Percentiles rank a stretch among this genome's conserved stretches.
Evolutionary conservation across 2,329 filamentous ascomycete species (phyloP).

Genomic region (Botrytis pseudocinerea): DNA sequence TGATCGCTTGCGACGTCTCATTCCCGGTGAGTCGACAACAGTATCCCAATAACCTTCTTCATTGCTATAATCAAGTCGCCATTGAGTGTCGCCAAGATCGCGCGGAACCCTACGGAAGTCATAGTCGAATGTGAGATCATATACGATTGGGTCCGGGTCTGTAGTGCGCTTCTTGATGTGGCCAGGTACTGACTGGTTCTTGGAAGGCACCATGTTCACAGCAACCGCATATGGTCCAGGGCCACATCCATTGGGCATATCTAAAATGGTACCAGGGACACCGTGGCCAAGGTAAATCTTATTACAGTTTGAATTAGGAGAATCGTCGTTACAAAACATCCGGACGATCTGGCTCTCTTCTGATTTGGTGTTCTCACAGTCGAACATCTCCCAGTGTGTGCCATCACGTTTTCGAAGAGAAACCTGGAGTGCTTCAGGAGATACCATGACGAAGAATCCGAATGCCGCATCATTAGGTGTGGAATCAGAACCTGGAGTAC

Average conservation of each 20-base stretch:
- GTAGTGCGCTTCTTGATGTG: not conserved
- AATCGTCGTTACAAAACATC: constrained; percentile 14
- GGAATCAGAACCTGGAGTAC: too few relatives aligned
- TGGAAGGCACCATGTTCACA: not conserved
- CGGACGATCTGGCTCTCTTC: constrained; percentile 5
- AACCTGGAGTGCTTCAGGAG: constrained; percentile 8
- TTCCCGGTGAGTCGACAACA: not conserved
- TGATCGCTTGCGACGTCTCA: not conserved
- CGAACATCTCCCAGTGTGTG: constrained; percentile 11
- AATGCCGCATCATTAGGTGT: not conserved
- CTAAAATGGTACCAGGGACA: constrained; percentile 17
- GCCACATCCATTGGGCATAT: constrained; percentile 19
- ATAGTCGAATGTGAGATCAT: constrained; percentile 23
- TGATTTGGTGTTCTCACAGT: not conserved
- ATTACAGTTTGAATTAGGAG: constrained; percentile 8
- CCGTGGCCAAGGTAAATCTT: constrained; percentile 18
- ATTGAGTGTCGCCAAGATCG: constrained; percentile 1
- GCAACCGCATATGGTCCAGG: constrained; percentile 16
- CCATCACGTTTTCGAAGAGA: constrained; percentile 17
- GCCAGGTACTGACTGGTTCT: constrained; percentile 7
- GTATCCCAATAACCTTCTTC: constrained; percentile 5
- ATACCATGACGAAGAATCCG: not conserved
- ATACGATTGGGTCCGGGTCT: not conserved
- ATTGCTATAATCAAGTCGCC: constrained; percentile 15
- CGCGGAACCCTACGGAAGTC: constrained; percentile 11